Evolutionary conservation across 2,329 filamentous ascomycete genomes (phyloP), one percentile per base, ranked within the genome.

Genomic region (Arthrobotrys musiformis): DNA sequence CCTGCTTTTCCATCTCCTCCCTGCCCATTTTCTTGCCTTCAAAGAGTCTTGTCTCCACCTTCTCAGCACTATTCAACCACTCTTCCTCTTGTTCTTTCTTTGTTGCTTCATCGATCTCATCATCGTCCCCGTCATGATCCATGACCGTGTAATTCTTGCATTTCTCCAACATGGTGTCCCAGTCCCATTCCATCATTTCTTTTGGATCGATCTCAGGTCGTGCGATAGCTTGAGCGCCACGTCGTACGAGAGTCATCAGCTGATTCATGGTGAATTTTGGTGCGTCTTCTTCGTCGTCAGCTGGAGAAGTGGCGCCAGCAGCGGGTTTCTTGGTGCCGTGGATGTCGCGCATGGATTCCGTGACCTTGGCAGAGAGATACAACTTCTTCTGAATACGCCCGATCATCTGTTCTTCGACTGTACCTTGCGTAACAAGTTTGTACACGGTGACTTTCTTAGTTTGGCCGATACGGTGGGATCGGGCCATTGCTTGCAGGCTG

Each of bases 321-420:
- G 40, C 64, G 22, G 28, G 52, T 6, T 79, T 80, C 4, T 80
- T 79, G 30, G 78, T 28, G 79, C 81, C 42, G 61, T 88, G 86
- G 5, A 88, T 85, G 78, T 86, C 87, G 46, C 86, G 84, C 86
- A 89, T 88, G 0, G 85, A 86, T 75, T 89, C 88, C 0, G 87
- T 89, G 17, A 90, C 87, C 79, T 89, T 90, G 0, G 87, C 85
- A 0, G 88, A 89, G 0, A 90, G 83, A 76, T 90, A 90, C 0
- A 89, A 83, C 82, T 90, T 90, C 84, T 90, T 90, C 5, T 85
- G 84, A n/a, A 89, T 86, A 0, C 87, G 83, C 0, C 86, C 85
- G 81, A 87, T 84, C 86, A 89, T 89, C 70, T 89, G 88, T 76
- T 88, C 86, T 76, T 89, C 87, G 0, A 89, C 86, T 0, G 87